These are phyloP conservation scores for Colletotrichum neosansevieriae DNA, from an alignment of 2,329 filamentous ascomycete species.

Conservation along the genomic window DNA sequence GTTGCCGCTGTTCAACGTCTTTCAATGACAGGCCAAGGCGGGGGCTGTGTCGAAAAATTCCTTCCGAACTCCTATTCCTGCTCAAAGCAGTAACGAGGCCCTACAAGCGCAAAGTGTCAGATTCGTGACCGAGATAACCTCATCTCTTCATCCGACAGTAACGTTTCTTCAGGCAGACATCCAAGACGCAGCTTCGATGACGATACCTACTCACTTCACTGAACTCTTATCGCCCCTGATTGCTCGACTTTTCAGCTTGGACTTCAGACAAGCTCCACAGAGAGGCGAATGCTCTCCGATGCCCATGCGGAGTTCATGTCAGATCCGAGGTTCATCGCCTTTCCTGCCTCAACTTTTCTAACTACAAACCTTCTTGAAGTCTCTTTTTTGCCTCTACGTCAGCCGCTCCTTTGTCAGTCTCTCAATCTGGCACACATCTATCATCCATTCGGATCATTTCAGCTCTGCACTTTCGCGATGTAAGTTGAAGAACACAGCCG, in stretches of 20 bases:
- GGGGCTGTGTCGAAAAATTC: conserved; percentile 18
- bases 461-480: not conserved
- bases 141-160: not conserved
- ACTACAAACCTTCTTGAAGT: not conserved
- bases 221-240: not conserved
- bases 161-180: not conserved
- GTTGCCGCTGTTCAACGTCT: conserved; percentile 2
- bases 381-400: not conserved
- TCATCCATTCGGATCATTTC: not conserved
- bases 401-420: conserved; percentile 15
- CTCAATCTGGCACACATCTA: conserved; percentile 5
- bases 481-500: not conserved
- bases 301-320: not conserved
- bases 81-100: conserved; percentile 2
- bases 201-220: not conserved
- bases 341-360: conserved; percentile 2
- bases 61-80: not conserved
- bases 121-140: conserved; percentile 4
- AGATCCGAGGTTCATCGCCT: not conserved
- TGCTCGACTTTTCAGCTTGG: not conserved
- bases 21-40: not conserved
- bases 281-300: conserved; percentile 5
- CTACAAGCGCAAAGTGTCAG: not conserved
- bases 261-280: not conserved
- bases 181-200: not conserved